Evolutionary conservation across 495 filamentous ascomycete species (phyloP), one percentile per base, ranked within the genome.

Genomic region (Neurospora sp.): DNA sequence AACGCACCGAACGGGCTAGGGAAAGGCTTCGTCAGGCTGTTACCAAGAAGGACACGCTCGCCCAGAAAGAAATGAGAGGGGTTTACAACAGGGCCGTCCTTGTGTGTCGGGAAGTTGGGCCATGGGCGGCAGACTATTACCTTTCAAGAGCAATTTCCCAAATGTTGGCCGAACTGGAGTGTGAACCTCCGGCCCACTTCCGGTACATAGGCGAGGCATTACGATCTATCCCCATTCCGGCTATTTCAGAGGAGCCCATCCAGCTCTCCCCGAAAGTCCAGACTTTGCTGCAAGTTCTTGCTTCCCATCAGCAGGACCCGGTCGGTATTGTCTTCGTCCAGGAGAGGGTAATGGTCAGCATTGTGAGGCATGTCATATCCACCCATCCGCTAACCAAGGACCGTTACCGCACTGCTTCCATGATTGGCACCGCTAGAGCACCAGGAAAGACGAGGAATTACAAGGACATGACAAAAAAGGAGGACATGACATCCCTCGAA

Each of bases 281-380:
- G 41, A 78, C 75, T 1, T 79, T 96, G 40, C 77, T 94, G 11
- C 74, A 84, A 0, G 82, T 94, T 9, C 79, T 82, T 0, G 76
- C 76, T 9, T 81, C 84, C 39, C 76, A 87, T 5, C 72, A 75
- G 1, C 80, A 83, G 11, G 81, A 83, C 0, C 89, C 91, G 31
- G 87, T 89, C 0, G 92, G 92, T 0, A 87, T 99, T 9, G 82
- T 98, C 2, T 99, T 99, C 75, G 93, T 90, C 9, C 83, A 90
- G 71, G 90, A 94, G 76, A 79, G 94, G 70, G 90, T 89, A 8
- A 90, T 88, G 2, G 93, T 92, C 20, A 85, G 86, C 6, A 87
- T 93, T 7, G 79, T 98, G 40, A 84, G 89, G 7, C 84, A 90
- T 27, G 79, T 97, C 3, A 77, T 98, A 1, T 87, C 88, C 1